A percentile compares a stretch with the other conserved stretches of the same genome.
These are phyloP conservation scores for Colletotrichum tofieldiae DNA, from an alignment of 2,329 filamentous ascomycete genomes.

Conservation along the genomic window DNA sequence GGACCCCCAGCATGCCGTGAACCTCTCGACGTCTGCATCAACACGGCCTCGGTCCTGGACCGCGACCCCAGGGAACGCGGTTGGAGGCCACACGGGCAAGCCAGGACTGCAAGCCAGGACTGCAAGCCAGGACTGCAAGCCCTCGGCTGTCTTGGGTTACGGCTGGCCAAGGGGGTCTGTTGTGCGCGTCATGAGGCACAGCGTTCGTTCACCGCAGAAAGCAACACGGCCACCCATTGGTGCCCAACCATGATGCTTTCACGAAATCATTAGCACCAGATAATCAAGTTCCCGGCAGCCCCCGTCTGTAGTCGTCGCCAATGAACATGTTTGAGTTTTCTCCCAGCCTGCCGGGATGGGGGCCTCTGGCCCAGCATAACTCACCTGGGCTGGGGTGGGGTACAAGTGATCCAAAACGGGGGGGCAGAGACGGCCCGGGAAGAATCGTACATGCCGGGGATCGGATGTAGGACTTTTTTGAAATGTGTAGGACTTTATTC, in stretches of 20 bases:
- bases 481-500: constrained; percentile 33
- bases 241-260: not conserved
- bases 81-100: no score
- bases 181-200: constrained; percentile 12
- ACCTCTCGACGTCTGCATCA: not conserved
- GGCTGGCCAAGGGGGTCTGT: not conserved
- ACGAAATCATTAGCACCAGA: constrained; percentile 1
- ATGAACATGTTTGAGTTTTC: not conserved
- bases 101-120: no score
- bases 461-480: constrained; percentile 36
- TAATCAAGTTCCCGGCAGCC: not conserved
- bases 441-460: not conserved
- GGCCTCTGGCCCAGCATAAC: not conserved
- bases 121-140: constrained; percentile 9
- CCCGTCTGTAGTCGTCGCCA: not conserved
- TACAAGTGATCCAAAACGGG: constrained; percentile 14
- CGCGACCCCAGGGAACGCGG: not conserved
- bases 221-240: not conserved
- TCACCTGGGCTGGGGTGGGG: not conserved
- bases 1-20: constrained; percentile 1
- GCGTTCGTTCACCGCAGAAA: not conserved
- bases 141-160: not conserved
- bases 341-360: not conserved
- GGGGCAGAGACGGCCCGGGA: constrained; percentile 1
- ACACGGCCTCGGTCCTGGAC: not conserved